Conservation (phyloP, 176 grass and related monocot genomes). For the Musa schizocarpa region DNA sequence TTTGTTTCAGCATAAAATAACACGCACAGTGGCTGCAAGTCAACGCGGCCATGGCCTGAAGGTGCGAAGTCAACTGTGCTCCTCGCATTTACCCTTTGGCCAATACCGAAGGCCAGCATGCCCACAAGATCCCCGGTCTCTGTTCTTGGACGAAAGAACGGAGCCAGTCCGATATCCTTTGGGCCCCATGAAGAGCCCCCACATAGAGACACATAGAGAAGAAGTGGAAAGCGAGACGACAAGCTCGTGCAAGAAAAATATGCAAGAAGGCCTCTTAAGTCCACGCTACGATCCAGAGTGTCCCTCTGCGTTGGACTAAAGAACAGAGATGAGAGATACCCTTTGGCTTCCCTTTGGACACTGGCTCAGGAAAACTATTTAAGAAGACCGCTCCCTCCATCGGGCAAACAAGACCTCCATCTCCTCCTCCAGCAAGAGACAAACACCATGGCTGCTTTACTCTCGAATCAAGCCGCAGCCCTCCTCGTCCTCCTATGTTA, state of each 20-base stretch:
- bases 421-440: no score
- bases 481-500: conserved; percentile 27
- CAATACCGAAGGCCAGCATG: neutral
- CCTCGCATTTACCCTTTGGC: neutral
- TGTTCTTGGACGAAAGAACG: neutral
- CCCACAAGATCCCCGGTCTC: neutral
- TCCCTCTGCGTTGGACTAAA: neutral
- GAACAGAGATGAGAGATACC: no score
- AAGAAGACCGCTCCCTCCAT: neutral
- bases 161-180: neutral
- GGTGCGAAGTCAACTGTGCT: neutral
- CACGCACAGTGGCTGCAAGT: neutral
- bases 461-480: neutral
- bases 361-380: neutral
- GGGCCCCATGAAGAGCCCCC: neutral
- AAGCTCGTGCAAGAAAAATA: neutral
- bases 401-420: neutral
- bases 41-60: neutral
- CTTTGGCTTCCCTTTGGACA: neutral
- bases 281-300: no score
- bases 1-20: no score
- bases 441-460: conserved; percentile 14
- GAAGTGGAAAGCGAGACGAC: no score
- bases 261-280: neutral
- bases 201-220: no score